These are phyloP conservation scores for Stevia rebaudiana DNA, from an alignment of 140 eudicot genomes.

Conservation along the genomic window DNA sequence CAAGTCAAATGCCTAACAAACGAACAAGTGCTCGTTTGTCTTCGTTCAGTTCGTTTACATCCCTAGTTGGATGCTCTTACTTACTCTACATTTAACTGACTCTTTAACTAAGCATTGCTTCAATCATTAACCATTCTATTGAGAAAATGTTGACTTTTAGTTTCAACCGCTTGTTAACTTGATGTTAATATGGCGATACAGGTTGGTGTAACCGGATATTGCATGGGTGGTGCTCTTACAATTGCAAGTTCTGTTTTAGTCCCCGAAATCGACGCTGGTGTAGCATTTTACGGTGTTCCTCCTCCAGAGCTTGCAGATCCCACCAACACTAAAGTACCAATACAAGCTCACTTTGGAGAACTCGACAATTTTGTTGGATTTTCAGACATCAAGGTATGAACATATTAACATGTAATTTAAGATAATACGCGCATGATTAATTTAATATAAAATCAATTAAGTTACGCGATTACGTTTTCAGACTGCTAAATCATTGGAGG, in stretches of 20 bases:
- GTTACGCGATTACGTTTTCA: constrained; percentile 15
- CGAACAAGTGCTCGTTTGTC: too few species aligned
- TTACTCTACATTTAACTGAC: not conserved
- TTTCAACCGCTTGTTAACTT: not conserved
- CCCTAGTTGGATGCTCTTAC: too few species aligned
- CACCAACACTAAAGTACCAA: constrained; percentile 61
- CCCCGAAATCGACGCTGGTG: constrained; percentile 77
- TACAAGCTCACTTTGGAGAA: constrained; percentile 97
- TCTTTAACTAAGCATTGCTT: not conserved
- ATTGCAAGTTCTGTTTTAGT: constrained; percentile 85
- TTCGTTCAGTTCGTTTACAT: too few species aligned
- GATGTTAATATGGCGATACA: constrained; percentile 19
- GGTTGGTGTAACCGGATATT: constrained; percentile 95
- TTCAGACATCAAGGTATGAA: constrained; percentile 69
- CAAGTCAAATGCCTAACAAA: too few species aligned
- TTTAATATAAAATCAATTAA: not conserved
- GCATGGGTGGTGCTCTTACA: constrained; percentile 99
- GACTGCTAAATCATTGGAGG: constrained; percentile 82
- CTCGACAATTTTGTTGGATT: constrained; percentile 64
- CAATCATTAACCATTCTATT: not conserved
- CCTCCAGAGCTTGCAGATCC: constrained; percentile 90
- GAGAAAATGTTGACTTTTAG: not conserved
- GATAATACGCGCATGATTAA: not conserved
- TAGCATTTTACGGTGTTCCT: constrained; percentile 86
- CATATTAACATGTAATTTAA: not conserved